These are phyloP conservation scores for Selaginella moellendorffii DNA, from an alignment of 75 land plant genomes.

Conservation along the genomic window DNA sequence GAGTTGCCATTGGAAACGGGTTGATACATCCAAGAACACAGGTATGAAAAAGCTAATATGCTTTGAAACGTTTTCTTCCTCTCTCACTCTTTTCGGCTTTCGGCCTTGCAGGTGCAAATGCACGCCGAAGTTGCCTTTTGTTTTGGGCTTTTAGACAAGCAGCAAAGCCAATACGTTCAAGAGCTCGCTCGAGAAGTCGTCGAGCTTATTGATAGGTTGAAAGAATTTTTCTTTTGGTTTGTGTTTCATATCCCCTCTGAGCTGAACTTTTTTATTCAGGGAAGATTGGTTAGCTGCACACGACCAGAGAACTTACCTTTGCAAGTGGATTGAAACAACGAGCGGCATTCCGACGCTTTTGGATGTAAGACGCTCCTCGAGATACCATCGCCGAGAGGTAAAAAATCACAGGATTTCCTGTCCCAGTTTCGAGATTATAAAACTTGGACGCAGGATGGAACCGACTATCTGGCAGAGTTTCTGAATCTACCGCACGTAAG, in stretches of 20 bases:
- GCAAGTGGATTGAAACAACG: slow-evolving; percentile 17
- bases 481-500: slow-evolving; percentile 13
- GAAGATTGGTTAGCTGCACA: slow-evolving; percentile 25
- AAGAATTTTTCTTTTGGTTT: not conserved
- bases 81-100: too few species aligned
- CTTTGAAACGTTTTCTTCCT: not conserved
- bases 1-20: slow-evolving; percentile 31
- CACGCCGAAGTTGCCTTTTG: too few species aligned
- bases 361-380: slow-evolving; percentile 23
- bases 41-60: slow-evolving; percentile 12
- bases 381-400: slow-evolving; percentile 14
- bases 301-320: slow-evolving; percentile 12
- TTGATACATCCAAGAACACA: slow-evolving; percentile 28
- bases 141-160: not conserved
- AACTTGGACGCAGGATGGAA: slow-evolving; percentile 17
- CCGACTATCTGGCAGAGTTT: slow-evolving; percentile 22
- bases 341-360: slow-evolving; percentile 27
- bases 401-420: not conserved
- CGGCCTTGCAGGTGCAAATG: not conserved
- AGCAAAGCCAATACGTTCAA: not conserved
- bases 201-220: not conserved
- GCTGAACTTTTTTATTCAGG: too few species aligned
- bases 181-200: not conserved
- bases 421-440: not conserved
- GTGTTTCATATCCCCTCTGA: too few species aligned